These are phyloP conservation scores for Geoglossum glabrum DNA, from an alignment of 495 filamentous ascomycete species.

Conservation along the genomic window DNA sequence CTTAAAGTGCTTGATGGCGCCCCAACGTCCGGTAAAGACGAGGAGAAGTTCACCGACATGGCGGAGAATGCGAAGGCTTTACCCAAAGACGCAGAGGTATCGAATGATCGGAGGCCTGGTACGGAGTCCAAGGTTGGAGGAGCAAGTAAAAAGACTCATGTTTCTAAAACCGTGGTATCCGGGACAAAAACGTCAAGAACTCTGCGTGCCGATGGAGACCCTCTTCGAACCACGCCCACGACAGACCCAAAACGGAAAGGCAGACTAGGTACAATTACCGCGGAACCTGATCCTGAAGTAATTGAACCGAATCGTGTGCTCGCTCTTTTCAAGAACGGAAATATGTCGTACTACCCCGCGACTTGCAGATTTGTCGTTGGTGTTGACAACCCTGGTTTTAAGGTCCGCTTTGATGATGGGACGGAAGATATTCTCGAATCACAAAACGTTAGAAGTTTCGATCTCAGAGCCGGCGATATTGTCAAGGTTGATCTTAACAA, in stretches of 20 bases:
- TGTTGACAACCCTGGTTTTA: background rate
- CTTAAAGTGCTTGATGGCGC: background rate
- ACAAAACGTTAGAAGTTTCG: conserved; percentile 12
- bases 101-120: background rate
- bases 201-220: background rate
- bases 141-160: background rate
- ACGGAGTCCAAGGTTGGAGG: background rate
- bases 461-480: conserved; percentile 18
- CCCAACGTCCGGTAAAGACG: background rate
- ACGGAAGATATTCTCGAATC: conserved; percentile 11
- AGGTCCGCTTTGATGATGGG: conserved; percentile 23
- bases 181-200: background rate
- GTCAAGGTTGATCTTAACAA: conserved; percentile 20
- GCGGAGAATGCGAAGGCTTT: background rate
- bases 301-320: conserved; percentile 16
- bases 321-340: conserved; percentile 19
- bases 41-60: background rate
- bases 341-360: conserved; percentile 19
- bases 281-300: conserved; percentile 3
- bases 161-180: background rate
- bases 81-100: background rate
- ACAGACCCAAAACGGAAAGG: background rate
- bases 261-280: background rate
- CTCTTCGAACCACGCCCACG: background rate
- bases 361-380: conserved; percentile 14